Percentiles rank a stretch among this genome's conserved stretches.
Conservation (phyloP, 768 basidiomycete genomes). For the Suillus tomentosus region DNA sequence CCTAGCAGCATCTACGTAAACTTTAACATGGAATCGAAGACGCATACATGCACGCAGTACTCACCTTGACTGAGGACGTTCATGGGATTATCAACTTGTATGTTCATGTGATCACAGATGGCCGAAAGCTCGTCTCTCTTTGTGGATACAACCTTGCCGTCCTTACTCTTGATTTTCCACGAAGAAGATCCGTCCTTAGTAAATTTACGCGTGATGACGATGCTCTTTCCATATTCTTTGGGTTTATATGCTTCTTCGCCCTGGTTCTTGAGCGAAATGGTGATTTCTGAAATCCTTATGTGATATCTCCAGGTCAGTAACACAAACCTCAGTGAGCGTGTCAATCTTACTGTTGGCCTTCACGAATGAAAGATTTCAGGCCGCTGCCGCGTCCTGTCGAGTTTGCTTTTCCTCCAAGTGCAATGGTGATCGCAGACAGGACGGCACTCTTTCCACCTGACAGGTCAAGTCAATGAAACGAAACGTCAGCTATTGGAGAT, state of each 20-base stretch:
- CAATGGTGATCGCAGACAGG: slow-evolving; percentile 89
- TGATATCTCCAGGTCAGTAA: slow-evolving; percentile 4
- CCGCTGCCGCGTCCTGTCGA: slow-evolving; percentile 88
- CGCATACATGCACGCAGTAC: not conserved
- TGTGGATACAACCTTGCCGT: slow-evolving; percentile 64
- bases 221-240: slow-evolving; percentile 83
- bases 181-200: slow-evolving; percentile 70
- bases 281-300: slow-evolving; percentile 68
- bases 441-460: slow-evolving; percentile 95
- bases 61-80: slow-evolving; percentile 88
- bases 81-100: slow-evolving; percentile 96
- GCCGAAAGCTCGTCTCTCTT: slow-evolving; percentile 84
- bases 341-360: slow-evolving; percentile 71
- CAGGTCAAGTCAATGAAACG: slow-evolving; percentile 7
- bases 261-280: slow-evolving; percentile 82
- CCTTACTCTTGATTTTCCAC: slow-evolving; percentile 82
- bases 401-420: slow-evolving; percentile 90
- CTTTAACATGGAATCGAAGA: not conserved
- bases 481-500: not conserved
- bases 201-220: slow-evolving; percentile 82
- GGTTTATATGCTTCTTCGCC: slow-evolving; percentile 89
- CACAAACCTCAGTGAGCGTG: not conserved
- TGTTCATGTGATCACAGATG: slow-evolving; percentile 94
- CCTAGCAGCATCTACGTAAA: slow-evolving; percentile 35
- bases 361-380: slow-evolving; percentile 82